phyloP scores from a whole-genome alignment of 345 rosid species.

The Dipteronia dyeriana region DNA sequence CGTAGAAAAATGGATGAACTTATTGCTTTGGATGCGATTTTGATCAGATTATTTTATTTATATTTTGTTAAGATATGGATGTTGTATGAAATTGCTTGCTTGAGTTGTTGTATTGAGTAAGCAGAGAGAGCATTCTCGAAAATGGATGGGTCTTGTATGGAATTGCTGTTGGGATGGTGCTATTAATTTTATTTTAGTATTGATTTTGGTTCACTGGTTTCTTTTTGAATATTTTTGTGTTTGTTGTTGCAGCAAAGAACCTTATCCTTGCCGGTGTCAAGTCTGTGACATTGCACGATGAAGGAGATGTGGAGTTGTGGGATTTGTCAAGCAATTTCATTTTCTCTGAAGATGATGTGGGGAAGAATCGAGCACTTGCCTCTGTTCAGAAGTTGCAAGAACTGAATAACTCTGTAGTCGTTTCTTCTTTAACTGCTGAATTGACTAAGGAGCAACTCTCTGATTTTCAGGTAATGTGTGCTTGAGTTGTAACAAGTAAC shows the following conservation, averaged over 20 bases:
- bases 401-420: slow-evolving; percentile 76
- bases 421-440: slow-evolving; percentile 58
- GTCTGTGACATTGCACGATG: slow-evolving; percentile 90
- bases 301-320: slow-evolving; percentile 74
- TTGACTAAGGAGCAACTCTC: slow-evolving; percentile 77
- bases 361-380: slow-evolving; percentile 82
- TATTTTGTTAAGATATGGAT: not conserved
- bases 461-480: slow-evolving; percentile 62
- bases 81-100: no score
- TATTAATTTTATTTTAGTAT: no score
- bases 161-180: not conserved
- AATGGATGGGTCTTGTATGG: not conserved
- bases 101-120: no score
- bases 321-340: slow-evolving; percentile 80
- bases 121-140: no score
- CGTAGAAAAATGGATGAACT: not conserved
- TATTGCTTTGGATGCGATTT: not conserved
- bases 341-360: slow-evolving; percentile 72
- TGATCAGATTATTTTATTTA: not conserved
- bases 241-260: slow-evolving; percentile 69
- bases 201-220: no score
- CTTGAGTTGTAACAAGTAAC: not conserved
- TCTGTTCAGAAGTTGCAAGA: slow-evolving; percentile 88
- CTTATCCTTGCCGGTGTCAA: slow-evolving; percentile 92
- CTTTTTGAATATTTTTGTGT: not conserved